Conservation (phyloP, 2,329 filamentous ascomycete species). For the Alternaria triticina region DNA sequence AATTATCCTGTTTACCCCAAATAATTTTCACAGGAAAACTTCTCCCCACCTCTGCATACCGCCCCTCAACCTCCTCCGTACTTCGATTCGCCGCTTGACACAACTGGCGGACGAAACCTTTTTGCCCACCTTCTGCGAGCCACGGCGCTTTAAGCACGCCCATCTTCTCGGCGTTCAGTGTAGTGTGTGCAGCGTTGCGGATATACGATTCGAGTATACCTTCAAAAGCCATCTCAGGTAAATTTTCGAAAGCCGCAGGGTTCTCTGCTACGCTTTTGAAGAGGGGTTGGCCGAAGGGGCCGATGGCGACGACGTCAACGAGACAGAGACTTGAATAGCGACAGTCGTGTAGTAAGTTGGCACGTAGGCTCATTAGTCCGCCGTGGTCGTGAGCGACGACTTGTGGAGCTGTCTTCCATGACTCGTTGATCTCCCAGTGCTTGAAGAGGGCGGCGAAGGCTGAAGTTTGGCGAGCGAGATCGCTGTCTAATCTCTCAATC, state of each 20-base stretch:
- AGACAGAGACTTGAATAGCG: slow-evolving; percentile 24
- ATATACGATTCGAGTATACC: slow-evolving; percentile 29
- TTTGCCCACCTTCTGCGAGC: slow-evolving; percentile 19
- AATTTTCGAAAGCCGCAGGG: slow-evolving; percentile 13
- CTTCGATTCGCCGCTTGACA: slow-evolving; percentile 27
- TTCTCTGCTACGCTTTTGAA: slow-evolving; percentile 23
- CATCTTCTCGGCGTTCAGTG: slow-evolving; percentile 12
- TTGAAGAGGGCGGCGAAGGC: slow-evolving; percentile 25
- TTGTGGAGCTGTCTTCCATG: slow-evolving; percentile 12
- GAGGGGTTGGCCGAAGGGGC: slow-evolving; percentile 26
- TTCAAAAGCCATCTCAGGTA: slow-evolving; percentile 24
- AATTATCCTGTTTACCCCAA: slow-evolving; percentile 26
- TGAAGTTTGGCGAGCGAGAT: slow-evolving; percentile 24
- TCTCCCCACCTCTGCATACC: slow-evolving; percentile 20
- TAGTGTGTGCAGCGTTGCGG: slow-evolving; percentile 18
- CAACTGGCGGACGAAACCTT: slow-evolving; percentile 25
- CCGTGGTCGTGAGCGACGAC: slow-evolving; percentile 29
- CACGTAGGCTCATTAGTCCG: slow-evolving; percentile 29
- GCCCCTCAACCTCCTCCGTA: slow-evolving; percentile 21
- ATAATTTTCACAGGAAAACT: slow-evolving; percentile 23
- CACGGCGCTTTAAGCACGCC: slow-evolving; percentile 20
- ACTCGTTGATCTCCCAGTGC: slow-evolving; percentile 16
- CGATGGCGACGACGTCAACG: slow-evolving; percentile 28
- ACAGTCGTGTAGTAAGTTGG: slow-evolving; percentile 21
- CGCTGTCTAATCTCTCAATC: slow-evolving; percentile 16